Conservation (phyloP, 169 alveolate species). For the Plasmodium relictum region DNA sequence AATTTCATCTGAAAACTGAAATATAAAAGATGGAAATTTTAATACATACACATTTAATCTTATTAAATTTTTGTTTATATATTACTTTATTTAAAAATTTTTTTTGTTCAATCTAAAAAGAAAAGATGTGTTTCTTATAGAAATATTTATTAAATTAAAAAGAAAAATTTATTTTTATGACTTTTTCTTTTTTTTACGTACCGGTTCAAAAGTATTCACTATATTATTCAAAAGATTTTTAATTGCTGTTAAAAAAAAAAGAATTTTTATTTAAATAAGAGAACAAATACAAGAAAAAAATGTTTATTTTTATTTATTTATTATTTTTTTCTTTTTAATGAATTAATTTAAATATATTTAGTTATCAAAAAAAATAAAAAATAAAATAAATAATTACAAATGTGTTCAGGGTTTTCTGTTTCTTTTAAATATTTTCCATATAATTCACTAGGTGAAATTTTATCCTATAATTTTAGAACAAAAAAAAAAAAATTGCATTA, state of each 20-base stretch:
- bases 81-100: constrained; percentile 32
- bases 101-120: constrained; percentile 50
- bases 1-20: constrained; percentile 32
- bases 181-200: too few relatives aligned
- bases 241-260: constrained; percentile 20
- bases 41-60: not conserved
- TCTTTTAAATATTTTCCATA: constrained; percentile 28
- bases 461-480: constrained; percentile 6
- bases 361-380: not conserved
- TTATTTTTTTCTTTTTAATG: too few relatives aligned
- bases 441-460: constrained; percentile 33
- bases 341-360: too few relatives aligned
- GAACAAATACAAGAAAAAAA: not conserved
- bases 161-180: too few relatives aligned
- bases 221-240: constrained; percentile 23
- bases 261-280: not conserved
- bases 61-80: not conserved
- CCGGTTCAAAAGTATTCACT: constrained; percentile 45
- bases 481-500: not conserved
- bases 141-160: too few relatives aligned
- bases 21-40: not conserved
- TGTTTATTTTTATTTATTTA: constrained; percentile 2
- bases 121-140: not conserved
- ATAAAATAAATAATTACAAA: constrained; percentile 5
- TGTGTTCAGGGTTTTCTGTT: constrained; percentile 26